Evolutionary conservation across 495 filamentous ascomycete species (phyloP).

Genomic region (Lichina pygmaea): DNA sequence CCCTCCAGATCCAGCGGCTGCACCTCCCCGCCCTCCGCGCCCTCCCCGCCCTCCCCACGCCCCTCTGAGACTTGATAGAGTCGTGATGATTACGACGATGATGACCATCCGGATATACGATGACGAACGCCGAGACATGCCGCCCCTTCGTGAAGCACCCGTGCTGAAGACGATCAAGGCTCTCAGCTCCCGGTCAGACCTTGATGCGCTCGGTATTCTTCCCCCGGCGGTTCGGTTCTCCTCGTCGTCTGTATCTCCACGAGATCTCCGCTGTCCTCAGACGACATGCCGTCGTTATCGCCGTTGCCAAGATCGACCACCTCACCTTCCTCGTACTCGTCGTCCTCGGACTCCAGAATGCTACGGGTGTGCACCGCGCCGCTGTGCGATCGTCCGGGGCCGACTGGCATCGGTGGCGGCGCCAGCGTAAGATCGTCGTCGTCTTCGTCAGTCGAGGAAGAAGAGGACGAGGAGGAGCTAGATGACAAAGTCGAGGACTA

Average conservation of each 20-base stretch:
- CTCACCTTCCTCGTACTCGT: not conserved
- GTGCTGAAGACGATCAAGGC: too few relatives aligned
- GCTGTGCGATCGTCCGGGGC: not conserved
- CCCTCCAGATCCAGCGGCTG: too few relatives aligned
- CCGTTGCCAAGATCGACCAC: constrained; percentile 1
- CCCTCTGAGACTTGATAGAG: too few relatives aligned
- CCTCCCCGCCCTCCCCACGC: too few relatives aligned
- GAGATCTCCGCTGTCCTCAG: not conserved
- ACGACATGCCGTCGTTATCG: not conserved
- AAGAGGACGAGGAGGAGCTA: too few relatives aligned
- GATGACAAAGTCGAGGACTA: not conserved
- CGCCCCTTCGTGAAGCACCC: too few relatives aligned
- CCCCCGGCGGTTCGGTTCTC: not conserved
- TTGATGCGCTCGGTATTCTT: not conserved
- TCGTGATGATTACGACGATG: too few relatives aligned
- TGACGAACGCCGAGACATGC: too few relatives aligned
- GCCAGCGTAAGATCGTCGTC: not conserved
- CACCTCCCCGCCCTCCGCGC: too few relatives aligned
- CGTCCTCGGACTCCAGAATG: not conserved
- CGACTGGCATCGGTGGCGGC: not conserved
- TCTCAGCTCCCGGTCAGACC: too few relatives aligned
- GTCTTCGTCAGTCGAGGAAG: not conserved
- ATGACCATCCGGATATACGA: too few relatives aligned
- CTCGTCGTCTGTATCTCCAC: not conserved
- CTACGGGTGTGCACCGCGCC: not conserved